Conservation (phyloP, 2,329 filamentous ascomycete genomes). For the Aspergillus tubingensis region DNA sequence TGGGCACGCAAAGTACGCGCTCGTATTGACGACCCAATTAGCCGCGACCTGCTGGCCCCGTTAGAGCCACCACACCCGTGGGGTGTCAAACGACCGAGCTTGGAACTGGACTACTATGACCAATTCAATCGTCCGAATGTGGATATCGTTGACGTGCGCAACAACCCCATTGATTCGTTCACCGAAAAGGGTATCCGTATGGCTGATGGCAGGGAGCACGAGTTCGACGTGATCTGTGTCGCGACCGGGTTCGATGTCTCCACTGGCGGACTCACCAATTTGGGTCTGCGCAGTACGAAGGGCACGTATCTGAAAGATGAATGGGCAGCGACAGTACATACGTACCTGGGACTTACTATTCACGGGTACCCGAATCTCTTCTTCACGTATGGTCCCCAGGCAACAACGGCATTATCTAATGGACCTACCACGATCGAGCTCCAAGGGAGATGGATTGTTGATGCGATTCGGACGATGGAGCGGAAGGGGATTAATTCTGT, state of each 20-base stretch:
- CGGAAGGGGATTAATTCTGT: slow-evolving; percentile 52
- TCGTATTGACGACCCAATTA: slow-evolving; percentile 53
- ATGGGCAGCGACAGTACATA: slow-evolving; percentile 40
- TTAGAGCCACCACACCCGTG: slow-evolving; percentile 56
- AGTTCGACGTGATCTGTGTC: slow-evolving; percentile 45
- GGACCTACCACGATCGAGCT: slow-evolving; percentile 58
- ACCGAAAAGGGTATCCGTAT: slow-evolving; percentile 44
- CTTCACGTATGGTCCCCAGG: slow-evolving; percentile 59
- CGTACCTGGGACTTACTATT: slow-evolving; percentile 48
- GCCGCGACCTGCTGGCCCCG: slow-evolving; percentile 56
- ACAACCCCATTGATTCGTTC: slow-evolving; percentile 46
- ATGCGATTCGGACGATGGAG: slow-evolving; percentile 53
- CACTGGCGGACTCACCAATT: slow-evolving; percentile 43
- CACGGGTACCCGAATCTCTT: slow-evolving; percentile 53
- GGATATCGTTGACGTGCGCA: slow-evolving; percentile 48
- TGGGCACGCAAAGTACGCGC: slow-evolving; percentile 56
- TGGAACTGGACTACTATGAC: slow-evolving; percentile 56
- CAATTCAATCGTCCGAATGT: slow-evolving; percentile 51
- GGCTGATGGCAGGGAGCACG: slow-evolving; percentile 38
- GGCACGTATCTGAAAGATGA: slow-evolving; percentile 37
- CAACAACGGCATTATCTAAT: slow-evolving; percentile 58
- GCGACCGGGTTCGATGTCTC: slow-evolving; percentile 50
- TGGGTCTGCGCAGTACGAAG: slow-evolving; percentile 41
- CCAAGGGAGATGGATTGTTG: slow-evolving; percentile 59
- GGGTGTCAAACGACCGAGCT: slow-evolving; percentile 53